phyloP scores from a whole-genome alignment of 2,329 filamentous ascomycete genomes.

The Periconia sp. region DNA sequence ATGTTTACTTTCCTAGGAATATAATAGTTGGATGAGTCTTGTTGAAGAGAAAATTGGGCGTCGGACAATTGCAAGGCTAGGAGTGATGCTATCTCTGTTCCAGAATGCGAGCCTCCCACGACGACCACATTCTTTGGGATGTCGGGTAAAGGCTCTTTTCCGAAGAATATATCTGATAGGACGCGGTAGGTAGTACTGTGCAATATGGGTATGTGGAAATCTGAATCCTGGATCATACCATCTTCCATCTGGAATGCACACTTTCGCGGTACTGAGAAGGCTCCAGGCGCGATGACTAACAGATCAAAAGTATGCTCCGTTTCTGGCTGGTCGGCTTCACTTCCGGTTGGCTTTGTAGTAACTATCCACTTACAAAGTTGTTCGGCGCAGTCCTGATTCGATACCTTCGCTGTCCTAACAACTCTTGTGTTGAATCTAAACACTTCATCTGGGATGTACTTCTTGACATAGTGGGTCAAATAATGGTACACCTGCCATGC shows the following conservation, averaged over 20 bases:
- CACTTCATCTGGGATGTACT: slow-evolving; percentile 60
- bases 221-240: too few species aligned
- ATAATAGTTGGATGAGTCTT: too few species aligned
- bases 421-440: slow-evolving; percentile 53
- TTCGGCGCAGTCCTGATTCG: background rate
- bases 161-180: slow-evolving; percentile 37
- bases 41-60: slow-evolving; percentile 57
- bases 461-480: slow-evolving; percentile 65
- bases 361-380: background rate
- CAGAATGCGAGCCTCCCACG: slow-evolving; percentile 79
- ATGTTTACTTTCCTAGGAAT: slow-evolving; percentile 49
- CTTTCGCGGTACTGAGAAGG: slow-evolving; percentile 45
- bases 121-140: slow-evolving; percentile 57
- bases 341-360: background rate
- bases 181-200: slow-evolving; percentile 73
- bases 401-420: slow-evolving; percentile 15
- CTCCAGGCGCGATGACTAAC: slow-evolving; percentile 68
- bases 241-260: background rate
- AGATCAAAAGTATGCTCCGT: slow-evolving; percentile 63
- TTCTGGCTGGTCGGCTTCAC: background rate
- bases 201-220: slow-evolving; percentile 46
- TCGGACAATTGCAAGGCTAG: slow-evolving; percentile 73
- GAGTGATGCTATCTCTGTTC: slow-evolving; percentile 72
- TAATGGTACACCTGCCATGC: slow-evolving; percentile 77
- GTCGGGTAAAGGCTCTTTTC: slow-evolving; percentile 27